Conservation (phyloP, 2,329 filamentous ascomycete species). For the Lasiodiplodia gonubiensis region DNA sequence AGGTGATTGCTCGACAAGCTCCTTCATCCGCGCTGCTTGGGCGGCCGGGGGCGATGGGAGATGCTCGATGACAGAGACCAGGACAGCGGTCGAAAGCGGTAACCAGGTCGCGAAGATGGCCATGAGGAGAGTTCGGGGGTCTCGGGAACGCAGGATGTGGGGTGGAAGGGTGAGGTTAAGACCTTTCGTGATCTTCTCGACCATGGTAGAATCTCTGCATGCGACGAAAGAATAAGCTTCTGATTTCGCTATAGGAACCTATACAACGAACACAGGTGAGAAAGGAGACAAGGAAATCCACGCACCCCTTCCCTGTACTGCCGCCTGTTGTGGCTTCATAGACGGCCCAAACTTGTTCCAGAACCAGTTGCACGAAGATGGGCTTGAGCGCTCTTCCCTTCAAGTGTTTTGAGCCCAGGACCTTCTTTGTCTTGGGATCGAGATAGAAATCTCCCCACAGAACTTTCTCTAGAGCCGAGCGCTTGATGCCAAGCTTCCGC, state of each 20-base stretch:
- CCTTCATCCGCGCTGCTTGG: conserved; percentile 79
- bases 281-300: conserved; percentile 46
- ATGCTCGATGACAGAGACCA: conserved; percentile 93
- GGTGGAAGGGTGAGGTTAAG: conserved; percentile 81
- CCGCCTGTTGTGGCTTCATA: conserved; percentile 89
- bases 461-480: conserved; percentile 85
- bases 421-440: conserved; percentile 95
- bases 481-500: conserved; percentile 95
- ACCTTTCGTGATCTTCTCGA: conserved; percentile 96
- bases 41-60: conserved; percentile 82
- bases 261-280: conserved; percentile 29
- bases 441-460: conserved; percentile 97
- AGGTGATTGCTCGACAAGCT: conserved; percentile 78
- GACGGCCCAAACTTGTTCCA: conserved; percentile 95
- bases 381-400: conserved; percentile 92
- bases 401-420: conserved; percentile 87
- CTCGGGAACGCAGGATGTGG: conserved; percentile 83
- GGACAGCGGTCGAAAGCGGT: conserved; percentile 85
- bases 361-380: conserved; percentile 94
- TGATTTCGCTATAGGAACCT: conserved; percentile 35
- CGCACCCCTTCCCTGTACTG: conserved; percentile 78
- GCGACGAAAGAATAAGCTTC: conserved; percentile 47
- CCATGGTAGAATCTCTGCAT: conserved; percentile 71
- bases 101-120: conserved; percentile 90
- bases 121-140: conserved; percentile 81